A percentile compares a stretch with the other conserved stretches of the same genome.
phyloP scores from a whole-genome alignment of 192 early-diverging fungal species.

The Spizellomyces sp. region DNA sequence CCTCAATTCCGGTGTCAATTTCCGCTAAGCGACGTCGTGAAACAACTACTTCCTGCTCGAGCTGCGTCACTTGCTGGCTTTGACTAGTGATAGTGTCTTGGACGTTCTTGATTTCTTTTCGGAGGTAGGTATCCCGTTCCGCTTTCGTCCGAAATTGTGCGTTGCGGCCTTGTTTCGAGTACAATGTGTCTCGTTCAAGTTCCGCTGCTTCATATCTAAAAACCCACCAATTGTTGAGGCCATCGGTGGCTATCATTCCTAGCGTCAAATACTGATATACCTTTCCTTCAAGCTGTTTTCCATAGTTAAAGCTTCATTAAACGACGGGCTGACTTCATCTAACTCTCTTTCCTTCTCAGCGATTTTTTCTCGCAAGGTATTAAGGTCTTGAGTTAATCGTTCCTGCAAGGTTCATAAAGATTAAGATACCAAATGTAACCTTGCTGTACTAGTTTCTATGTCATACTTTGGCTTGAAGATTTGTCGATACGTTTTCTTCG shows the following conservation, averaged over 20 bases:
- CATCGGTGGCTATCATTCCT: background rate
- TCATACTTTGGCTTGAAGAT: background rate
- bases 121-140: constrained; percentile 81
- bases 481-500: constrained; percentile 56
- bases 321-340: constrained; percentile 62
- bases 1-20: constrained; percentile 37
- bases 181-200: constrained; percentile 72
- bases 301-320: constrained; percentile 55
- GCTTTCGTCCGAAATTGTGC: constrained; percentile 70
- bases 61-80: constrained; percentile 51
- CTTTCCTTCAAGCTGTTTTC: constrained; percentile 66
- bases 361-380: constrained; percentile 59
- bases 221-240: background rate
- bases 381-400: background rate
- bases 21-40: constrained; percentile 31
- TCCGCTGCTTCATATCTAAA: constrained; percentile 65
- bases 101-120: constrained; percentile 70
- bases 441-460: constrained; percentile 1
- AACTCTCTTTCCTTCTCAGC: constrained; percentile 67
- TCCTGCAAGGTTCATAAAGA: no score
- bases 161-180: constrained; percentile 85
- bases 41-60: constrained; percentile 43
- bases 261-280: constrained; percentile 46
- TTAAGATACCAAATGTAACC: no score
- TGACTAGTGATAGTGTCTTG: constrained; percentile 53